phyloP scores from a whole-genome alignment of 306 rosid species.

The Prosopis cineraria region DNA sequence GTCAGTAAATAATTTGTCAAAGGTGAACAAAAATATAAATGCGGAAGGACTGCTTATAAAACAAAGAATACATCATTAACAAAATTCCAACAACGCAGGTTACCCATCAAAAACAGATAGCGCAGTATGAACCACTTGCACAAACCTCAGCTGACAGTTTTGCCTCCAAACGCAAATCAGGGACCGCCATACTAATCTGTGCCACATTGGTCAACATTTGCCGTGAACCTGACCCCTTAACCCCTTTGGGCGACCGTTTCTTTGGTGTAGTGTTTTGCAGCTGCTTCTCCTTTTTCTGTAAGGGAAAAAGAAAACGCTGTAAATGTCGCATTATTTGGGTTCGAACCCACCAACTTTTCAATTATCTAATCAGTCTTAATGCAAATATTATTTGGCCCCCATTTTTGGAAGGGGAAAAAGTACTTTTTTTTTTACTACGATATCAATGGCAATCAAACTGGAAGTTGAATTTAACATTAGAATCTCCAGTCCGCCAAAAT shows the following conservation, averaged over 20 bases:
- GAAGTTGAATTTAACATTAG: not conserved
- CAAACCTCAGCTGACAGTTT: conserved; percentile 76
- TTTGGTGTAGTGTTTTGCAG: conserved; percentile 52
- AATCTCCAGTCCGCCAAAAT: conserved; percentile 21
- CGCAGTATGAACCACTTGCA: not conserved
- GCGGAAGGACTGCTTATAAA: not conserved
- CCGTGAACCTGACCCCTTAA: conserved; percentile 19
- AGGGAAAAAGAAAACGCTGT: not conserved
- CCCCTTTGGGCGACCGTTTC: conserved; percentile 33
- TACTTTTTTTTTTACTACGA: not conserved
- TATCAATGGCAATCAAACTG: not conserved
- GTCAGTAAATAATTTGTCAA: not conserved
- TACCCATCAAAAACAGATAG: not conserved
- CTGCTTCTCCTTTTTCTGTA: conserved; percentile 37
- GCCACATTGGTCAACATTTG: not conserved
- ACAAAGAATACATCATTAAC: not conserved
- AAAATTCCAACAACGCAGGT: not conserved
- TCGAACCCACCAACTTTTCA: not conserved
- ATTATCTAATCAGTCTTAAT: not conserved
- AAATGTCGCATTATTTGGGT: not conserved
- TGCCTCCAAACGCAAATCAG: conserved; percentile 71
- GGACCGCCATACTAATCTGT: conserved; percentile 37
- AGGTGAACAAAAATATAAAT: not conserved
- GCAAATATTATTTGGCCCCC: not conserved
- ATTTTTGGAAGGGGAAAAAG: not conserved